Conservation (phyloP, 257 asterid species). For the Solanum ossicruentum region DNA sequence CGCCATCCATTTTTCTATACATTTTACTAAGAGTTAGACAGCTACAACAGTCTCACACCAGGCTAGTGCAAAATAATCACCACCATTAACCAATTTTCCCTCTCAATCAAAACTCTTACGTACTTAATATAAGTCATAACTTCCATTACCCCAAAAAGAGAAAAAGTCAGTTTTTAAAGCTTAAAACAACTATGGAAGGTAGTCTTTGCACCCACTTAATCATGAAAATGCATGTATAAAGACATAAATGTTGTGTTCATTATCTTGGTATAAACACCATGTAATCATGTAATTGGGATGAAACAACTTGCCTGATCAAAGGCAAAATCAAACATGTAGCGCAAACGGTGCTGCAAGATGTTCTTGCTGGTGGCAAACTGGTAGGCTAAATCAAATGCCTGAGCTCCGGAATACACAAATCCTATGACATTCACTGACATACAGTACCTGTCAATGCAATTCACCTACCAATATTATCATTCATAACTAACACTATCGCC, state of each 20-base stretch:
- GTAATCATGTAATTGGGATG: neutral
- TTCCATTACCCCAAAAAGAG: neutral
- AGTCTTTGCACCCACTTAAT: neutral
- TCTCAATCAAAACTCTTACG: neutral
- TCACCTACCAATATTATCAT: slow-evolving; percentile 3
- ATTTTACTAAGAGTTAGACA: neutral
- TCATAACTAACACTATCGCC: neutral
- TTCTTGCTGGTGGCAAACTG: slow-evolving; percentile 42
- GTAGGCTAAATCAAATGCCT: slow-evolving; percentile 38
- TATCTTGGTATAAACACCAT: neutral
- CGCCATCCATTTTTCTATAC: neutral
- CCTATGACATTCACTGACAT: slow-evolving; percentile 60
- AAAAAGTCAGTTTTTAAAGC: neutral
- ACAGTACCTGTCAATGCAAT: slow-evolving; percentile 47
- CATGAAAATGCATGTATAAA: neutral
- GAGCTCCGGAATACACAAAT: slow-evolving; percentile 60
- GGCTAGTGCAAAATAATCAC: neutral
- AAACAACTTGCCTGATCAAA: slow-evolving; percentile 68
- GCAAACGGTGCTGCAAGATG: slow-evolving; percentile 18
- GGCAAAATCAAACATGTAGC: slow-evolving; percentile 51
- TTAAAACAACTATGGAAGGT: neutral
- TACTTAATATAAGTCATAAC: neutral
- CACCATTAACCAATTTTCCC: neutral
- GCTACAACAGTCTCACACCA: neutral
- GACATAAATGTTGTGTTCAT: neutral